Conservation (phyloP, 1,284 basidiomycete species). For the Phellinidium pouzarii region DNA sequence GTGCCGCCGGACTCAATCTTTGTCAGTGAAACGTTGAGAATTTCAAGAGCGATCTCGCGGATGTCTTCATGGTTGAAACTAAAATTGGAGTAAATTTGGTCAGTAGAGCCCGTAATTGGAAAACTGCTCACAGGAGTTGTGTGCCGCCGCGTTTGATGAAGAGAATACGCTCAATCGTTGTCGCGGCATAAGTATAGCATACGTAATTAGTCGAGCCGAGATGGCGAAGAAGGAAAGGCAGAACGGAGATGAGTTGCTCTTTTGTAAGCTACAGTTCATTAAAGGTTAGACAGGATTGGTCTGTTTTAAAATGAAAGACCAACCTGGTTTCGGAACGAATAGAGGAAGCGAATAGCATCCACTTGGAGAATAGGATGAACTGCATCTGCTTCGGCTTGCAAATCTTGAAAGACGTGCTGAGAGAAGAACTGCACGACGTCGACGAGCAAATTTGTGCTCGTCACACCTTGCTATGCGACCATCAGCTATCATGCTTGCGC, state of each 20-base stretch:
- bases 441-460: slow-evolving; percentile 86
- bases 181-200: slow-evolving; percentile 84
- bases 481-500: neutral
- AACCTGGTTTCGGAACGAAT: slow-evolving; percentile 94
- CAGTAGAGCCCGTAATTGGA: slow-evolving; percentile 18
- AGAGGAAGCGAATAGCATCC: slow-evolving; percentile 90
- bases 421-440: slow-evolving; percentile 96
- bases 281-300: neutral
- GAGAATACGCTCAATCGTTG: slow-evolving; percentile 84
- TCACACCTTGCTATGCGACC: slow-evolving; percentile 72
- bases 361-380: slow-evolving; percentile 92
- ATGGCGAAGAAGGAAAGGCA: slow-evolving; percentile 86
- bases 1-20: slow-evolving; percentile 82
- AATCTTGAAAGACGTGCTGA: slow-evolving; percentile 83
- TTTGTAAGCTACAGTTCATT: slow-evolving; percentile 70
- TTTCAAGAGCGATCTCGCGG: slow-evolving; percentile 69
- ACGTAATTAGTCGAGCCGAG: slow-evolving; percentile 79
- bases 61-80: slow-evolving; percentile 88
- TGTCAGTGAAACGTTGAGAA: slow-evolving; percentile 72
- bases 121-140: slow-evolving; percentile 53
- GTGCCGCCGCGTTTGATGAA: slow-evolving; percentile 78
- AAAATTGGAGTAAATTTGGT: neutral
- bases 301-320: slow-evolving; percentile 17
- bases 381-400: slow-evolving; percentile 63
- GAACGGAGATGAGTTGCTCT: slow-evolving; percentile 85